A percentile compares a stretch with the other conserved stretches of the same genome.
Conservation (phyloP, 2,329 filamentous ascomycete species). For the Calonectria pseudoturangicola region DNA sequence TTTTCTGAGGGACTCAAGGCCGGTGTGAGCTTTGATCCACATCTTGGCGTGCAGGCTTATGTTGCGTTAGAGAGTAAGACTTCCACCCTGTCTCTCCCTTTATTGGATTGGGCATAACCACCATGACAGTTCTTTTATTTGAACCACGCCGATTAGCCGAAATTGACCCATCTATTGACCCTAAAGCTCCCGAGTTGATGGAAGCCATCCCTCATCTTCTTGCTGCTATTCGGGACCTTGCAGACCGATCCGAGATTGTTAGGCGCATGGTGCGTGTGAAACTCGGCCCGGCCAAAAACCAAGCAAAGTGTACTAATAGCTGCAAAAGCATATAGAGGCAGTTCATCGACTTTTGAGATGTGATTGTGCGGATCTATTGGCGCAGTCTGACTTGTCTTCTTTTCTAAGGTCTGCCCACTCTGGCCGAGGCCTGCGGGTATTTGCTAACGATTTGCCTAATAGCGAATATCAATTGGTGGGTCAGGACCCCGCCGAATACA, state of each 20-base stretch:
- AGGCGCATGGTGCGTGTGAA: not conserved
- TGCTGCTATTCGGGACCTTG: constrained; percentile 18
- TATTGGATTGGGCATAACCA: not conserved
- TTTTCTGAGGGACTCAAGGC: constrained; percentile 18
- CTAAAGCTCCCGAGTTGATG: constrained; percentile 16
- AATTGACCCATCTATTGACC: constrained; percentile 12
- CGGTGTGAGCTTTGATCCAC: constrained; percentile 11
- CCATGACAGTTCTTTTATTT: constrained; percentile 9
- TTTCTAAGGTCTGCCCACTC: constrained; percentile 8
- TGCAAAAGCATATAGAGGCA: constrained; percentile 7
- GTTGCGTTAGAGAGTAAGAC: constrained; percentile 14
- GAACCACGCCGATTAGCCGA: constrained; percentile 13
- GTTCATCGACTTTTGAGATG: constrained; percentile 18
- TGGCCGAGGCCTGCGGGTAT: not conserved
- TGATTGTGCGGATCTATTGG: not conserved
- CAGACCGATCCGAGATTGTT: constrained; percentile 13
- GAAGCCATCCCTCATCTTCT: constrained; percentile 23
- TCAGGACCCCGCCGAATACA: constrained; percentile 24
- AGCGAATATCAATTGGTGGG: constrained; percentile 28
- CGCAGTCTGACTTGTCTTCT: constrained; percentile 6
- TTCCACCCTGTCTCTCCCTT: no score
- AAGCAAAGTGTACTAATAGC: not conserved
- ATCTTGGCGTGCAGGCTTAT: constrained; percentile 22
- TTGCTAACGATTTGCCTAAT: not conserved
- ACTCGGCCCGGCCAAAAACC: not conserved